These are phyloP conservation scores for Urostyla sp. DNA, from an alignment of 73 alveolate species.

Conservation along the genomic window DNA sequence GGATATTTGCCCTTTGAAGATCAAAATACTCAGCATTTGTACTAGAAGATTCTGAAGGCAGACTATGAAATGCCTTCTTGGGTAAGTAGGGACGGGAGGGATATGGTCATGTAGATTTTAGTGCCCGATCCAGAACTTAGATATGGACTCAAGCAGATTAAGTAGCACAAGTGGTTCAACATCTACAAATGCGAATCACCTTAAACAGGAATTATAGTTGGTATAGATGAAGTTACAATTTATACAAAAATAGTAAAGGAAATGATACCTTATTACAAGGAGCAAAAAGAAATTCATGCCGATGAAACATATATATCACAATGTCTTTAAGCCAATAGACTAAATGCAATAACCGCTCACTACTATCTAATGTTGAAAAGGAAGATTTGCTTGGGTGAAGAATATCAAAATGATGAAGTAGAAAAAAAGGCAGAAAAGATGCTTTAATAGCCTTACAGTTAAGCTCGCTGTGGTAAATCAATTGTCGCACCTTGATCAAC, in stretches of 20 bases:
- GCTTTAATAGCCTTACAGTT: not conserved
- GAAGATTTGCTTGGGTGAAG: slow-evolving; percentile 18
- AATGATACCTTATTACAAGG: slow-evolving; percentile 36
- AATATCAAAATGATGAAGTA: not conserved
- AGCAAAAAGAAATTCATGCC: slow-evolving; percentile 29
- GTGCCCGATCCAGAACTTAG: slow-evolving; percentile 89
- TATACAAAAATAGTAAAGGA: slow-evolving; percentile 54
- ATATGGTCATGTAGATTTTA: slow-evolving; percentile 77
- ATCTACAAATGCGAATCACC: slow-evolving; percentile 37
- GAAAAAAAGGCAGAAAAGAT: not conserved
- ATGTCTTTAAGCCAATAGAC: slow-evolving; percentile 88
- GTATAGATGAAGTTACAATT: slow-evolving; percentile 65
- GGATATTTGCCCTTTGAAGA: slow-evolving; percentile 94
- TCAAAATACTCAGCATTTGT: slow-evolving; percentile 71
- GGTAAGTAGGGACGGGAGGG: slow-evolving; percentile 82
- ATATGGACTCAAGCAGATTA: slow-evolving; percentile 76
- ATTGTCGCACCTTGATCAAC: slow-evolving; percentile 43
- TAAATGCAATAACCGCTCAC: slow-evolving; percentile 90
- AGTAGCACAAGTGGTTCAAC: slow-evolving; percentile 92
- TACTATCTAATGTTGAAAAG: slow-evolving; percentile 88
- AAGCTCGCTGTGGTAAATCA: slow-evolving; percentile 18
- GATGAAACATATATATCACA: slow-evolving; percentile 79
- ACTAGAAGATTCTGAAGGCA: slow-evolving; percentile 72
- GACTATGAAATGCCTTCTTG: slow-evolving; percentile 78
- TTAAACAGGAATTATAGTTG: slow-evolving; percentile 69